Base-by-base conservation (phyloP, 306 rosid species). In the Quercus engelmannii region DNA sequence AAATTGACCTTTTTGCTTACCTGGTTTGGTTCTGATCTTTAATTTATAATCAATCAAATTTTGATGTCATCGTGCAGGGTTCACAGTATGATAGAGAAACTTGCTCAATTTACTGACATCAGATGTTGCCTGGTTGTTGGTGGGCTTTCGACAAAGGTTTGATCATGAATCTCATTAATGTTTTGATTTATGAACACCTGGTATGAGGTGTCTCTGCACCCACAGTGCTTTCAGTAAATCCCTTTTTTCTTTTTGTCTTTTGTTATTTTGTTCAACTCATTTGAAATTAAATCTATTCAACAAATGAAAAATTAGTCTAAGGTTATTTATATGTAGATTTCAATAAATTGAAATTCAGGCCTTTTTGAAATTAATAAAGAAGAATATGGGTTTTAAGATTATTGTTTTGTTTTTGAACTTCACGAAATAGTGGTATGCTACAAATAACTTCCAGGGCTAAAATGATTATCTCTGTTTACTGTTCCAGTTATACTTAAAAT, bases 121-220 rank as follows among this genome's bases (percentile, higher is more conserved):
- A 89, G 93, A 82, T 91, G 97, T 74, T 96, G 98, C 87, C 88
- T 90, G 87, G 85, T 90, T 69, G 93, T 96, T 72, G 99, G 99
- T 74, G 99, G 99, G 79, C 85, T 93, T 76, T 87, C 99, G 72
- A 73, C 89, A 57, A 96, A 91, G 97, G 99, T 95, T 76, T 77
- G 90, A 35, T 77, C 57, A 74, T 67, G 76, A 35, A 33, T 28
- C 23, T 67, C 72, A 55, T 55, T 71, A 28, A 69, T 57, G 41
- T 30, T 61, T 77, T 81, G 31, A 76, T 75, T 82, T 73, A 23
- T 13, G 54, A 5, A 80, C 41, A 30, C 52, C 19, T 68, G 76
- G 52, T 84, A 35, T 43, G 26, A 49, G 30, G 61, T 41, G 64
- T 58, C 55, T 35, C 59, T 72, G 55, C 33, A 71, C 64, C 74